These are phyloP conservation scores for Trifolium subterraneum DNA, from an alignment of 306 rosid genomes.

Conservation along the genomic window DNA sequence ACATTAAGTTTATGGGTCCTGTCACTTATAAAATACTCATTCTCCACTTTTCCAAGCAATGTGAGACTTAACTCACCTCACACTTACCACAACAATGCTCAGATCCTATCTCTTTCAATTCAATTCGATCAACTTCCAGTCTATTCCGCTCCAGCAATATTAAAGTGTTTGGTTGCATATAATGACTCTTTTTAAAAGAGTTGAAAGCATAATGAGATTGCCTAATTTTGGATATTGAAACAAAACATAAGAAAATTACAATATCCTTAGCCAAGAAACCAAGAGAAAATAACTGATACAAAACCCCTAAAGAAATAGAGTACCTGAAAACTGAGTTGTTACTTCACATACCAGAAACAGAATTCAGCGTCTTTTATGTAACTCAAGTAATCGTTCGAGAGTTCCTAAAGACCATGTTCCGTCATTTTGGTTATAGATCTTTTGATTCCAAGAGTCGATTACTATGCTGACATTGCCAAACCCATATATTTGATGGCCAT, in stretches of 20 bases:
- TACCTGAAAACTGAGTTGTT: slow-evolving; percentile 34
- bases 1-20: too few species aligned
- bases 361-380: slow-evolving; percentile 57
- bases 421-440: slow-evolving; percentile 70
- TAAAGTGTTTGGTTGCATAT: too few species aligned
- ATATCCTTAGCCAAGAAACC: slow-evolving; percentile 14
- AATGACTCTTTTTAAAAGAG: too few species aligned
- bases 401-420: slow-evolving; percentile 69
- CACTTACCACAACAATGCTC: too few species aligned
- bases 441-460: slow-evolving; percentile 66
- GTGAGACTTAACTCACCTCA: too few species aligned
- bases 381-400: slow-evolving; percentile 69
- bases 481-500: slow-evolving; percentile 80
- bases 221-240: neutral
- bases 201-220: neutral
- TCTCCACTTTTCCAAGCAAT: too few species aligned
- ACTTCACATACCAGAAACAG: neutral
- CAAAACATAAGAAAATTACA: neutral
- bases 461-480: slow-evolving; percentile 75
- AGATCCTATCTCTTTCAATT: too few species aligned
- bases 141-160: too few species aligned
- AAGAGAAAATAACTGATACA: neutral
- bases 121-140: too few species aligned
- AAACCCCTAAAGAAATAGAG: slow-evolving; percentile 15
- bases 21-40: too few species aligned